These are phyloP conservation scores for Metschnikowia corniflorae DNA, from an alignment of 805 yeast species.

Conservation along the genomic window DNA sequence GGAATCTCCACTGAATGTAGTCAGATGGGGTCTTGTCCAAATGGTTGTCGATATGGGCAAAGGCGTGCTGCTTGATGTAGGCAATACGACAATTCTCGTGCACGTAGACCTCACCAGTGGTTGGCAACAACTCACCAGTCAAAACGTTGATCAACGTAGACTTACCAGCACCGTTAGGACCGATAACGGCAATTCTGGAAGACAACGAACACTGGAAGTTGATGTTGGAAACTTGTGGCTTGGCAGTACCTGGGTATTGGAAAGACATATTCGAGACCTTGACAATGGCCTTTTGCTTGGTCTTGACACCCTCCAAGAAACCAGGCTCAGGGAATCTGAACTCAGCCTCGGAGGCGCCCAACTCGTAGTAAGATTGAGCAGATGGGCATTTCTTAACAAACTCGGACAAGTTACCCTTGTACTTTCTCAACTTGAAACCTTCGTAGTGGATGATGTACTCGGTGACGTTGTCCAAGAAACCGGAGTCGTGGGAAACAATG, in stretches of 20 bases:
- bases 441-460: conserved; percentile 99
- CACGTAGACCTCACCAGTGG: conserved; percentile 97
- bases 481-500: conserved; percentile 98
- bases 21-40: conserved; percentile 99
- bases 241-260: conserved; percentile 99
- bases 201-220: conserved; percentile 99
- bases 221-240: conserved; percentile 89
- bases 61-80: conserved; percentile 99
- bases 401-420: conserved; percentile 99
- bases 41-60: conserved; percentile 98
- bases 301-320: conserved; percentile 99
- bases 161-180: conserved; percentile 99
- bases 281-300: conserved; percentile 99
- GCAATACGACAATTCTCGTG: conserved; percentile 99
- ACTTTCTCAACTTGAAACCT: conserved; percentile 99
- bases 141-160: conserved; percentile 97
- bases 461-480: conserved; percentile 95
- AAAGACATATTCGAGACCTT: conserved; percentile 95
- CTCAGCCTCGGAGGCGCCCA: conserved; percentile 96
- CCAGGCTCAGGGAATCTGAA: conserved; percentile 99
- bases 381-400: conserved; percentile 98
- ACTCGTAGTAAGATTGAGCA: conserved; percentile 97
- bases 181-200: conserved; percentile 99
- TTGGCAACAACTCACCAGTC: conserved; percentile 99
- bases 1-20: conserved; percentile 99